phyloP scores from a whole-genome alignment of 2,329 filamentous ascomycete species.

The Furcasterigmium sp. region DNA sequence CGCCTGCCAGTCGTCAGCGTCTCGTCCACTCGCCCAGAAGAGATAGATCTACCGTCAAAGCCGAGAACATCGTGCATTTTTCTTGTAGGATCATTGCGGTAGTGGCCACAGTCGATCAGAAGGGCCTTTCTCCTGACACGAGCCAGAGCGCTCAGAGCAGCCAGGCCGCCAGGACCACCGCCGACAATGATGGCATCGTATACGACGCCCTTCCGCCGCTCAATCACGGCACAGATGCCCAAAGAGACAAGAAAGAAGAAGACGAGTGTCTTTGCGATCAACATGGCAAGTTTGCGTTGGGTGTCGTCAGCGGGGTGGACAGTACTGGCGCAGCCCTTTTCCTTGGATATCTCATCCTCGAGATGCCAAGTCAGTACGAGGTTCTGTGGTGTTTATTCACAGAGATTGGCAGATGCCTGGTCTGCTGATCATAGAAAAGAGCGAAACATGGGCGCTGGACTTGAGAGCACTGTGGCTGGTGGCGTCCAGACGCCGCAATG shows the following conservation, averaged over 20 bases:
- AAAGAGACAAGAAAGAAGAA: slow-evolving; percentile 3
- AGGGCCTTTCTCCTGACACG: slow-evolving; percentile 50
- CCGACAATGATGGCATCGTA: slow-evolving; percentile 55
- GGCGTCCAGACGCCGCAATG: no score
- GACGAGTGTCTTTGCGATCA: not conserved
- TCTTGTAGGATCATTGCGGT: slow-evolving; percentile 51
- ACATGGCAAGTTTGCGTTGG: not conserved
- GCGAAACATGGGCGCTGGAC: no score
- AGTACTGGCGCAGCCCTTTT: no score
- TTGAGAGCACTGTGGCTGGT: no score
- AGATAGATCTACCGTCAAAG: slow-evolving; percentile 43
- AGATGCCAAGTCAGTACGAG: no score
- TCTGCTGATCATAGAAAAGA: no score
- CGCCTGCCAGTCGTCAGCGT: slow-evolving; percentile 29
- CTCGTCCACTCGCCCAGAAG: not conserved
- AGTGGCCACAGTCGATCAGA: slow-evolving; percentile 52
- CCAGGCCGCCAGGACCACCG: slow-evolving; percentile 51
- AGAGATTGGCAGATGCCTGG: no score
- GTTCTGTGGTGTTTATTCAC: no score
- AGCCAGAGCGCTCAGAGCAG: slow-evolving; percentile 50
- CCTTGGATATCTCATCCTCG: no score
- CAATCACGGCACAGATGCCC: slow-evolving; percentile 2
- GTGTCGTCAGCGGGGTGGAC: not conserved
- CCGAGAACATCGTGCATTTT: slow-evolving; percentile 59
- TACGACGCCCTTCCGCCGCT: not conserved